These are phyloP conservation scores for Candida ortonii DNA, from an alignment of 805 yeast species.

Conservation along the genomic window DNA sequence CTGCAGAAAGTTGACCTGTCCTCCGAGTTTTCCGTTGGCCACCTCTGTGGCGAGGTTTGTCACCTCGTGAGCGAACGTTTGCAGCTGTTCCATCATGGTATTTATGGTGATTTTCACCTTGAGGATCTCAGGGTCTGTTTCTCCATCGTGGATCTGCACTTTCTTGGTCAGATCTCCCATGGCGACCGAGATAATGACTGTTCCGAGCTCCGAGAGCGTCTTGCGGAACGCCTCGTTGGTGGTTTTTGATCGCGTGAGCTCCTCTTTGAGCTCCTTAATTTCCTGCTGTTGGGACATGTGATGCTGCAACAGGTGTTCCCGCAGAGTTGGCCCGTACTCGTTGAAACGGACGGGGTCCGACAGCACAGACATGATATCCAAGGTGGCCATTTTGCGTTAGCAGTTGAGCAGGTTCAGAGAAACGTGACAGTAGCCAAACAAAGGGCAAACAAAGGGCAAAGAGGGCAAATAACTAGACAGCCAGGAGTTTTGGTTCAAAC, in stretches of 20 bases:
- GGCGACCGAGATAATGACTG: conserved; percentile 84
- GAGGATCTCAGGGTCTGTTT: conserved; percentile 73
- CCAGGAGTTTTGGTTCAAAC: too few species aligned
- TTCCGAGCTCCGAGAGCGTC: conserved; percentile 76
- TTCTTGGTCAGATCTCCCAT: conserved; percentile 84
- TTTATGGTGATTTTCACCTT: conserved; percentile 80
- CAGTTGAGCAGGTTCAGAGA: too few species aligned
- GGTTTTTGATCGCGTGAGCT: conserved; percentile 17
- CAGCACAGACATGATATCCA: conserved; percentile 20
- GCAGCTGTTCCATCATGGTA: conserved; percentile 85
- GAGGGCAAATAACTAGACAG: too few species aligned
- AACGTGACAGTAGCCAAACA: too few species aligned
- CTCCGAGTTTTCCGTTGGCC: conserved; percentile 87
- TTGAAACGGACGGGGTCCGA: conserved; percentile 24
- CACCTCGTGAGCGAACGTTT: conserved; percentile 76
- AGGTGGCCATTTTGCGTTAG: conserved; percentile 2
- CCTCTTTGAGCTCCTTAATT: conserved; percentile 16
- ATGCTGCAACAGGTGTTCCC: conserved; percentile 18
- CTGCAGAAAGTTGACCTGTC: conserved; percentile 65
- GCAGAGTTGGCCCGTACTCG: conserved; percentile 19
- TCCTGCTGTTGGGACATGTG: conserved; percentile 15
- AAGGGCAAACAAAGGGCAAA: too few species aligned
- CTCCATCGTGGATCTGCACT: conserved; percentile 68
- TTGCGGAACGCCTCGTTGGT: conserved; percentile 71
- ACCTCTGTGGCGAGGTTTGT: conserved; percentile 87